Evolutionary conservation across 2,329 filamentous ascomycete species (phyloP).

Genomic region (Xylariaceae sp.): DNA sequence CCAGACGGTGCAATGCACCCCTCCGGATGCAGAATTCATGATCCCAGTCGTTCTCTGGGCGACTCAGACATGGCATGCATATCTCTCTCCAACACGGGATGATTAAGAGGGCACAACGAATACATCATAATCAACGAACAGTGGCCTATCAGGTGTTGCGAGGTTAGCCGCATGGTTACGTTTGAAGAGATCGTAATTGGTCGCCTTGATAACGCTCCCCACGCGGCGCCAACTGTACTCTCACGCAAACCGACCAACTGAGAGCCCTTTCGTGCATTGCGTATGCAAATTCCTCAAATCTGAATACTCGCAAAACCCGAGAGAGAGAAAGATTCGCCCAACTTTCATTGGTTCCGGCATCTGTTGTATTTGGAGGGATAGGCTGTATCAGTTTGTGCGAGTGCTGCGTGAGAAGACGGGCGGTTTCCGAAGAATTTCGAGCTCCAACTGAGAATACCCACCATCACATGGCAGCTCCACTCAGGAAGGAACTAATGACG

Average conservation of each 20-base stretch:
- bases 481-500: conserved; percentile 1
- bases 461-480: conserved; percentile 8
- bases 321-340: no score
- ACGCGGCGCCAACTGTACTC: conserved; percentile 17
- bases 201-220: conserved; percentile 24
- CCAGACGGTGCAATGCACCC: not conserved
- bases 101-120: conserved; percentile 5
- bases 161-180: conserved; percentile 27
- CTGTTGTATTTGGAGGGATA: no score
- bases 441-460: not conserved
- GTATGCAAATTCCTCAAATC: no score
- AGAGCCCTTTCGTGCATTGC: conserved; percentile 10
- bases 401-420: no score
- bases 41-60: conserved; percentile 8
- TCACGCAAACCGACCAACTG: conserved; percentile 14
- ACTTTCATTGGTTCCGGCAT: no score
- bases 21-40: conserved; percentile 5
- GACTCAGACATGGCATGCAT: conserved; percentile 3
- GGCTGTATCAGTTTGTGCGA: no score
- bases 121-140: conserved; percentile 21
- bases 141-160: conserved; percentile 23
- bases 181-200: conserved; percentile 23
- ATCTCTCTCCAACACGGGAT: conserved; percentile 7
- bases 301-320: no score
- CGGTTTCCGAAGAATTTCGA: not conserved